Evolutionary conservation across 2,329 filamentous ascomycete genomes (phyloP).

Genomic region (Myotisia sp.): DNA sequence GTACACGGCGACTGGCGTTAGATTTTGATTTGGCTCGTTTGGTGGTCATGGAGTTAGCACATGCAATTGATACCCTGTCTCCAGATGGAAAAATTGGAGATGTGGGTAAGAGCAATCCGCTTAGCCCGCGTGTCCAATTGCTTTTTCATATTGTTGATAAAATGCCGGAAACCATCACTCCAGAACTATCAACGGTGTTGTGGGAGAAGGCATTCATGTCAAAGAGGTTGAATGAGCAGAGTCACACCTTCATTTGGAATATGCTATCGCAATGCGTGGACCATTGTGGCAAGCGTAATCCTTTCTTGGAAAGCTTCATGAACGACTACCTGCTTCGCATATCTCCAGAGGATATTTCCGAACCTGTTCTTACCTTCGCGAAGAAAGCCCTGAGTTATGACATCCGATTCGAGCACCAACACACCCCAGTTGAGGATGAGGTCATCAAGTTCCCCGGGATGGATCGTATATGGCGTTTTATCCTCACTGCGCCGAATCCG

Average conservation of each 20-base stretch:
- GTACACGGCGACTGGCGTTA: slow-evolving; percentile 44
- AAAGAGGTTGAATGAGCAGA: slow-evolving; percentile 43
- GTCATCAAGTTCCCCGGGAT: slow-evolving; percentile 35
- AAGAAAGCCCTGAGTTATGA: slow-evolving; percentile 32
- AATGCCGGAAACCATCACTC: slow-evolving; percentile 47
- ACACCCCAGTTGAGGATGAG: slow-evolving; percentile 28
- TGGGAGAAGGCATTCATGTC: slow-evolving; percentile 62
- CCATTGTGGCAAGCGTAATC: slow-evolving; percentile 20
- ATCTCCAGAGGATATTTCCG: slow-evolving; percentile 25
- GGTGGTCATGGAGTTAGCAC: slow-evolving; percentile 50
- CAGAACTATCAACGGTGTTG: slow-evolving; percentile 47
- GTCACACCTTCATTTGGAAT: slow-evolving; percentile 56
- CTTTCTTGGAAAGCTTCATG: slow-evolving; percentile 32
- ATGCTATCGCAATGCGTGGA: slow-evolving; percentile 39
- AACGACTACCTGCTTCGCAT: slow-evolving; percentile 29
- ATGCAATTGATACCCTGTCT: slow-evolving; percentile 35
- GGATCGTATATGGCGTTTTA: slow-evolving; percentile 72
- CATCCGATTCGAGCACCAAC: slow-evolving; percentile 44
- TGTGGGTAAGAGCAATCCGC: slow-evolving; percentile 29
- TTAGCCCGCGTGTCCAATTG: slow-evolving; percentile 45
- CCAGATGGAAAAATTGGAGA: slow-evolving; percentile 24
- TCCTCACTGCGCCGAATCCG: slow-evolving; percentile 51
- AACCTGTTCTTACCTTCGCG: slow-evolving; percentile 29
- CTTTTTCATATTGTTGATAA: slow-evolving; percentile 45
- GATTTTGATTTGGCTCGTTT: slow-evolving; percentile 50